phyloP scores from a whole-genome alignment of 1,139 yeast species.

The Hansenula sp. region DNA sequence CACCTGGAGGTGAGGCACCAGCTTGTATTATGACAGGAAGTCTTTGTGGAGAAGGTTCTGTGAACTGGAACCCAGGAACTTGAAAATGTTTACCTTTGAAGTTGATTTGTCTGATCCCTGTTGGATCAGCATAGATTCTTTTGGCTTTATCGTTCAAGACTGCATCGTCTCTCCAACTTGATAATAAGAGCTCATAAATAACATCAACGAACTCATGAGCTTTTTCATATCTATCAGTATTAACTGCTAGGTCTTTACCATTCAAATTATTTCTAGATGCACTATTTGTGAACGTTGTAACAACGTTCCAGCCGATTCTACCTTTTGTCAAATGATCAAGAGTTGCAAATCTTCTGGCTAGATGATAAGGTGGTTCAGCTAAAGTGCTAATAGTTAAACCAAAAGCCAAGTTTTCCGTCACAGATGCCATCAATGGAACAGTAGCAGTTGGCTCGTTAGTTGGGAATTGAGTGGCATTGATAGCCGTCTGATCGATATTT shows the following conservation, averaged over 20 bases:
- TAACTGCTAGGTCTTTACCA: constrained; percentile 32
- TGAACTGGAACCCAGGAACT: constrained; percentile 37
- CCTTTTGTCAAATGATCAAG: constrained; percentile 37
- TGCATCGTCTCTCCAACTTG: constrained; percentile 41
- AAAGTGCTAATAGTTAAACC: constrained; percentile 39
- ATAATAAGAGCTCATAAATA: constrained; percentile 33
- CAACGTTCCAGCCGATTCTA: constrained; percentile 42
- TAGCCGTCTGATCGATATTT: constrained; percentile 33
- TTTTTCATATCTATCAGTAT: constrained; percentile 33
- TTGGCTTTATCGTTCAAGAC: constrained; percentile 27
- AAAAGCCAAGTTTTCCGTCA: constrained; percentile 33
- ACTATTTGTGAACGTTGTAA: constrained; percentile 37
- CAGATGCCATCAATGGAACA: constrained; percentile 39
- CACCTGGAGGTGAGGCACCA: constrained; percentile 39
- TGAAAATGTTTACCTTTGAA: constrained; percentile 33
- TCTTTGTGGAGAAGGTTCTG: constrained; percentile 39
- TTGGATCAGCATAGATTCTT: constrained; percentile 34
- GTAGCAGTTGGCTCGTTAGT: constrained; percentile 35
- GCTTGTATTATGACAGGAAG: constrained; percentile 41
- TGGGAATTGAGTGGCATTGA: constrained; percentile 38
- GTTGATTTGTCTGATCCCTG: constrained; percentile 32
- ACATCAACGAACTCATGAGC: constrained; percentile 38
- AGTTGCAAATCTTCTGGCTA: constrained; percentile 36
- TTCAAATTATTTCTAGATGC: constrained; percentile 36
- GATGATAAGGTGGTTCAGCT: constrained; percentile 38